phyloP scores from a whole-genome alignment of 805 yeast species.

The Kodamaea hsintzibuensis region DNA sequence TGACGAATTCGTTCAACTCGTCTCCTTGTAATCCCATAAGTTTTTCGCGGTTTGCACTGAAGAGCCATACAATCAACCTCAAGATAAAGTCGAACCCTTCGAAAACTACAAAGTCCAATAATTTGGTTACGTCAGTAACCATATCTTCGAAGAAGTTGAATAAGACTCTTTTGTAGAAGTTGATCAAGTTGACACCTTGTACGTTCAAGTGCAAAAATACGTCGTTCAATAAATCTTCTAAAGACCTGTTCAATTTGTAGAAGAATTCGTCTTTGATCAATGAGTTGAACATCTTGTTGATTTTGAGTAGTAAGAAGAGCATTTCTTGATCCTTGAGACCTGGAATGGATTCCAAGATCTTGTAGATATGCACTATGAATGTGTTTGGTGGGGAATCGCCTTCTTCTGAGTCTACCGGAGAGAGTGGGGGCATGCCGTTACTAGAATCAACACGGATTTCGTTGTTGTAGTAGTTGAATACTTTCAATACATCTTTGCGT shows the following conservation, averaged over 20 bases:
- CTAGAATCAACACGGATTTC: slow-evolving; percentile 21
- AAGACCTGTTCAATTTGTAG: slow-evolving; percentile 36
- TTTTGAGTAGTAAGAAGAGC: slow-evolving; percentile 35
- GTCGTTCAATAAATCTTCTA: slow-evolving; percentile 33
- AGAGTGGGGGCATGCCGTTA: slow-evolving; percentile 8
- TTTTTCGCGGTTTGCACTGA: slow-evolving; percentile 15
- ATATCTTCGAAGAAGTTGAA: slow-evolving; percentile 19
- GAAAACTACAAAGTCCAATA: slow-evolving; percentile 38
- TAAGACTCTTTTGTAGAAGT: slow-evolving; percentile 20
- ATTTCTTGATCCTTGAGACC: slow-evolving; percentile 26
- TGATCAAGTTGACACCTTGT: slow-evolving; percentile 35
- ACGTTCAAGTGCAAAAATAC: slow-evolving; percentile 33
- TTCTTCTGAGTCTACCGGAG: slow-evolving; percentile 4
- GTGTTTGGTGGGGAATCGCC: slow-evolving; percentile 18
- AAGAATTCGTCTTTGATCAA: slow-evolving; percentile 34
- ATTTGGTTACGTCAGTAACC: slow-evolving; percentile 9
- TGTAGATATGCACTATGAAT: slow-evolving; percentile 23
- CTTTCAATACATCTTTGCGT: slow-evolving; percentile 26
- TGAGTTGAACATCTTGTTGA: slow-evolving; percentile 26
- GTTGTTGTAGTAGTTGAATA: slow-evolving; percentile 32
- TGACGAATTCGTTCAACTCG: slow-evolving; percentile 23
- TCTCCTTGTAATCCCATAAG: slow-evolving; percentile 25
- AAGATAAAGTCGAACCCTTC: slow-evolving; percentile 41
- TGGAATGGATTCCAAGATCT: slow-evolving; percentile 19
- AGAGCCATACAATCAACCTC: slow-evolving; percentile 27